phyloP scores from a whole-genome alignment of 2,329 filamentous ascomycete species.

The Pleomassaria siparia region DNA sequence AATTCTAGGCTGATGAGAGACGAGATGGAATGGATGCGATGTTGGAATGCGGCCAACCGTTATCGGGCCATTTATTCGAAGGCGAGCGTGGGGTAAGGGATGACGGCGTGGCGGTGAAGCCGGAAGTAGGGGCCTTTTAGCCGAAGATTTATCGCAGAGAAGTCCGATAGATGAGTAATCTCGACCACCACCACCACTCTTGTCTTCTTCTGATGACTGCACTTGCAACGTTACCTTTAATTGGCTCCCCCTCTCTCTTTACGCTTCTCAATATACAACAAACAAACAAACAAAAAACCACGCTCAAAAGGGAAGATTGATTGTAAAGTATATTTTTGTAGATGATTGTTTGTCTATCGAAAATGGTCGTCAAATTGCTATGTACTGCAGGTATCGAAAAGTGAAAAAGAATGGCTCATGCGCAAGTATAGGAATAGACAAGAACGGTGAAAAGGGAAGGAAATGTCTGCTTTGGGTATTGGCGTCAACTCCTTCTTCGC shows the following conservation, averaged over 20 bases:
- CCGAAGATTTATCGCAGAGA: neutral
- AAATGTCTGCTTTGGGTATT: neutral
- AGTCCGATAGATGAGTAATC: neutral
- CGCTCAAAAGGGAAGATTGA: neutral
- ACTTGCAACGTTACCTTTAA: too few relatives aligned
- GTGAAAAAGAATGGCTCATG: neutral
- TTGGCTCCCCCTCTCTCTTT: too few relatives aligned
- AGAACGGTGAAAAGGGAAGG: slow-evolving; percentile 2
- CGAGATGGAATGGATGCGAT: neutral
- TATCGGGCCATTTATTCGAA: neutral
- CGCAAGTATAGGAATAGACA: neutral
- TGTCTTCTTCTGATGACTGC: too few relatives aligned
- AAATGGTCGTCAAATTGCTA: neutral
- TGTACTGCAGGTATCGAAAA: neutral
- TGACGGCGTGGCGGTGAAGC: neutral
- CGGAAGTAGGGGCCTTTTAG: neutral
- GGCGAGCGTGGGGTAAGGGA: neutral
- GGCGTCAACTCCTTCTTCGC: neutral
- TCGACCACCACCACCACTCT: too few relatives aligned
- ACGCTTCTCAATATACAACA: too few relatives aligned
- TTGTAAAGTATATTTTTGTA: neutral
- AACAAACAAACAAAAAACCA: too few relatives aligned
- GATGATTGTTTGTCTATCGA: neutral
- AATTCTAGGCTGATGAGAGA: slow-evolving; percentile 9
- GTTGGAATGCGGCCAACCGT: neutral